Base-by-base conservation (phyloP, 176 grass and related monocot genomes). In the Eleusine coracana region DNA sequence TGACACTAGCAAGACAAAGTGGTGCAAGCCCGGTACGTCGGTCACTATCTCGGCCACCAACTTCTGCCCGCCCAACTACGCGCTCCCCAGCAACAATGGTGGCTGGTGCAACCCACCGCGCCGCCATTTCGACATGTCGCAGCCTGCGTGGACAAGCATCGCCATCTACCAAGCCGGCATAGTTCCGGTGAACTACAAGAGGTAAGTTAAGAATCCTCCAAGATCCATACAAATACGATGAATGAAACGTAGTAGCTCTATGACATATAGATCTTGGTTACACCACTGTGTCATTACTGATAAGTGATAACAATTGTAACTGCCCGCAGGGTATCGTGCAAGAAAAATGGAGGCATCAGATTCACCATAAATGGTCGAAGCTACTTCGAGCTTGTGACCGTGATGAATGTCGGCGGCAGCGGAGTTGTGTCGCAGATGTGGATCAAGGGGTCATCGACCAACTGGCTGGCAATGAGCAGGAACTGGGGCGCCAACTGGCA, bases 81-180 rank as follows among this genome's bases (percentile, higher is more conserved):
- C 78, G 40, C 78, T 85, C 0, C 61, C 82, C 50, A 82, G 11
- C 34, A 20, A 80, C 84, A 67, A 80, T 50, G 92, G 92, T 45
- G 92, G 92, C 11, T 94, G 92, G 89, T 91, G 92, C 86, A 91
- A 91, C 58, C 59, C 80, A 2, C 89, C 89, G 1, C 92, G 83
- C 0, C 38, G 23, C 1, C 92, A 94, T 71, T 94, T 94, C 37
- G 92, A 94, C 86, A 94, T 94, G 92, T 87, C 92, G 20, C 86
- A 94, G 75, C 89, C 92, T 0, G 68, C 88, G 0, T 90, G 84
- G 88, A 71, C 69, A 0, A 63, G 41, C 74, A 83, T 90, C 31
- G 84, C 88, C 74, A 45, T 80, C 80, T 90, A 90, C 88, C 13
- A 51, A 5, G 88, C 76, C 21, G 88, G 88, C 10, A 90, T 90